Evolutionary conservation across 768 basidiomycete genomes (phyloP).

Genomic region (Boletus bicolor): DNA sequence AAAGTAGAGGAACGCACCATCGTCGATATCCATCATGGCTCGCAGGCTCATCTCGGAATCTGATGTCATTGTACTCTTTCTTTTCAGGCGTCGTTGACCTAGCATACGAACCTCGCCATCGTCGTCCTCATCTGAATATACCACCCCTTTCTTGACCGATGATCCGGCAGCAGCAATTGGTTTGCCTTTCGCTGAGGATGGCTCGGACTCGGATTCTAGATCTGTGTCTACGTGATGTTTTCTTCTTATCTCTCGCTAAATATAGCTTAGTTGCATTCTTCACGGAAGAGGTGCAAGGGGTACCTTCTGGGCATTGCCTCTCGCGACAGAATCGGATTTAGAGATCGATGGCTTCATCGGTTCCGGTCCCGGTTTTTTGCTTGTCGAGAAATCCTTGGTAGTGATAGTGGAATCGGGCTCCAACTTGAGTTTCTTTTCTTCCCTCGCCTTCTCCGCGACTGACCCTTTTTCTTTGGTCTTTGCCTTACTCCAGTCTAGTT

Average conservation of each 20-base stretch:
- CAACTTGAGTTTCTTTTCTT: slow-evolving; percentile 18
- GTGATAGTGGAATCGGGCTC: not conserved
- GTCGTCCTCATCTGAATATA: slow-evolving; percentile 58
- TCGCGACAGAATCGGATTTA: not conserved
- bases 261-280: slow-evolving; percentile 19
- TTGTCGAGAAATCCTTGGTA: not conserved
- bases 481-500: slow-evolving; percentile 62
- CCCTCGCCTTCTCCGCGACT: slow-evolving; percentile 5
- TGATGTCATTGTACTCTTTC: slow-evolving; percentile 37
- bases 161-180: slow-evolving; percentile 6
- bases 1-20: slow-evolving; percentile 46
- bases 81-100: slow-evolving; percentile 25
- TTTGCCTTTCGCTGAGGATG: slow-evolving; percentile 4
- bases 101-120: slow-evolving; percentile 36
- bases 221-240: slow-evolving; percentile 36
- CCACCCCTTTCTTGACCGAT: slow-evolving; percentile 43
- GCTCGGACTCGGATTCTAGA: slow-evolving; percentile 28
- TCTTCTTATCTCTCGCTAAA: slow-evolving; percentile 38
- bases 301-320: slow-evolving; percentile 7
- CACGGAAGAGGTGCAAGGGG: not conserved
- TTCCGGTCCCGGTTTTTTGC: not conserved
- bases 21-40: slow-evolving; percentile 80
- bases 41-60: slow-evolving; percentile 44
- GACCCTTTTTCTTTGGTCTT: slow-evolving; percentile 40
- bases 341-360: not conserved